Conservation (phyloP, 192 early-diverging fungal genomes). For the Coemansia sp. region DNA sequence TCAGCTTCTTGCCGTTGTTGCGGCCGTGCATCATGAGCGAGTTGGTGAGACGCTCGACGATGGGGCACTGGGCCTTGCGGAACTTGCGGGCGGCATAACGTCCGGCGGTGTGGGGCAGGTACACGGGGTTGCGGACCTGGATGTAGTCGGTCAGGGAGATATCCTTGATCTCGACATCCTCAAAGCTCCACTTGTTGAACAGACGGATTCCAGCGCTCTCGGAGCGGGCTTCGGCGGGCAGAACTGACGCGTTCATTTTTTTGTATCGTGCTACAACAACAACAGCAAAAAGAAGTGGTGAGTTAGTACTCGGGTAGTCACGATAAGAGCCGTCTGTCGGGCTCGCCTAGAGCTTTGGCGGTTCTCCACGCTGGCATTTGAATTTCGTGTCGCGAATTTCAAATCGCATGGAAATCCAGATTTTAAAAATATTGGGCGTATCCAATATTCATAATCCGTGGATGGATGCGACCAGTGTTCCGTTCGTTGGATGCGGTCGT, state of each 20-base stretch:
- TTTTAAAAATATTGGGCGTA: not conserved
- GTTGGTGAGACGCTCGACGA: conserved; percentile 97
- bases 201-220: conserved; percentile 55
- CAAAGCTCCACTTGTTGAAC: conserved; percentile 90
- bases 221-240: conserved; percentile 55
- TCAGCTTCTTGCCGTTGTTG: conserved; percentile 99
- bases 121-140: conserved; percentile 86
- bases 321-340: not conserved
- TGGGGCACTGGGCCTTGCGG: conserved; percentile 98
- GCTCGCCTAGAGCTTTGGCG: not conserved
- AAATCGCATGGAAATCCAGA: not conserved
- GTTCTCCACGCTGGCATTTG: not conserved
- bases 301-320: conserved; percentile 1
- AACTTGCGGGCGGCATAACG: conserved; percentile 96
- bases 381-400: not conserved
- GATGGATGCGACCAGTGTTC: not conserved
- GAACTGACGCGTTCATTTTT: conserved; percentile 52
- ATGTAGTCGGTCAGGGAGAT: conserved; percentile 89
- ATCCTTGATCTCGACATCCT: conserved; percentile 88
- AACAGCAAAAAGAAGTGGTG: not conserved
- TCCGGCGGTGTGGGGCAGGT: conserved; percentile 98
- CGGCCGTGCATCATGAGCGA: conserved; percentile 99
- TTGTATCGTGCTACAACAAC: conserved; percentile 30
- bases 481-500: conserved; percentile 7
- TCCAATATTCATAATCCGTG: not conserved